Evolutionary conservation across 495 filamentous ascomycete species (phyloP).

Genomic region (Penicillium paradoxum): DNA sequence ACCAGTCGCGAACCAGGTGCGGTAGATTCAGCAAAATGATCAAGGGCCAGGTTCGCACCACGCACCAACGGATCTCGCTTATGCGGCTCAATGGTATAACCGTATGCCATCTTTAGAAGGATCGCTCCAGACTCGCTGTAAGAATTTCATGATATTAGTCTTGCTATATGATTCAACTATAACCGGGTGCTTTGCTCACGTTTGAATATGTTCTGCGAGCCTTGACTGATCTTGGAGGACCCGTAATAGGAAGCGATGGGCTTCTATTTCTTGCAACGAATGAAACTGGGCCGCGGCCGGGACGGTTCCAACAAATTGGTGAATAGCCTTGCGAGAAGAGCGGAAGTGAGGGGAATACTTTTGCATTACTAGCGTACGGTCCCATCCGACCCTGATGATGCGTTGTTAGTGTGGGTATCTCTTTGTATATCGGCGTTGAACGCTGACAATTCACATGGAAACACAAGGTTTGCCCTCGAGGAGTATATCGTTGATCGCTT

Average conservation of each 20-base stretch:
- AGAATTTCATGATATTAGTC: too few species aligned
- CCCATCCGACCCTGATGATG: slow-evolving; percentile 32
- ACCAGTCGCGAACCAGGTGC: slow-evolving; percentile 40
- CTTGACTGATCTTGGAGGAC: slow-evolving; percentile 32
- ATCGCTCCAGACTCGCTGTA: slow-evolving; percentile 38
- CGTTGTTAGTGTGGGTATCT: too few species aligned
- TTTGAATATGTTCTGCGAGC: slow-evolving; percentile 38
- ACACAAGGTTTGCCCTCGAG: slow-evolving; percentile 32
- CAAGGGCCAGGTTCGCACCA: slow-evolving; percentile 32
- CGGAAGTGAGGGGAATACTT: slow-evolving; percentile 37
- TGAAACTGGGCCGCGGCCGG: slow-evolving; percentile 33
- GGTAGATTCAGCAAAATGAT: slow-evolving; percentile 31
- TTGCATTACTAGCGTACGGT: slow-evolving; percentile 28
- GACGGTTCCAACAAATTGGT: too few species aligned
- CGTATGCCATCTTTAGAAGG: slow-evolving; percentile 46
- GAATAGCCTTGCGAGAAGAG: slow-evolving; percentile 36
- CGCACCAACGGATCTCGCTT: slow-evolving; percentile 40
- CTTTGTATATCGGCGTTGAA: not conserved
- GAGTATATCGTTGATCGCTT: slow-evolving; percentile 40
- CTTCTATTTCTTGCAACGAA: slow-evolving; percentile 35
- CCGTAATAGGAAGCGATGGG: slow-evolving; percentile 38
- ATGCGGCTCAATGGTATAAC: slow-evolving; percentile 42
- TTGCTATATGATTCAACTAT: too few species aligned
- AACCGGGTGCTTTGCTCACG: too few species aligned
- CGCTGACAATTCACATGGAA: slow-evolving; percentile 34